These are phyloP conservation scores for Binderoboletus segoi DNA, from an alignment of 1,284 basidiomycete genomes.

Conservation along the genomic window DNA sequence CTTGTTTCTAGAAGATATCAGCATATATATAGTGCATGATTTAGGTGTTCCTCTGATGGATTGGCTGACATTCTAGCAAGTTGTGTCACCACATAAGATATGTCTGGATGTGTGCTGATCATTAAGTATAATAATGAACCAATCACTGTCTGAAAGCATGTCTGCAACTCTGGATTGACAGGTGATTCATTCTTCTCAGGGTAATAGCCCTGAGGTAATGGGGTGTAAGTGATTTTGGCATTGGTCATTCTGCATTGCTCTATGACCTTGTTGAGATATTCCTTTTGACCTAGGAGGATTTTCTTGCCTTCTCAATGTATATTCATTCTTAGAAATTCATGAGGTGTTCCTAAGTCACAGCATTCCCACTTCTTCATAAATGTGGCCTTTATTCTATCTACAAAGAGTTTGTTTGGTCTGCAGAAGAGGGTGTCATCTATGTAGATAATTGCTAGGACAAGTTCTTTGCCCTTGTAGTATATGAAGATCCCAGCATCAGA, in stretches of 20 bases:
- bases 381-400: background rate
- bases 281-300: background rate
- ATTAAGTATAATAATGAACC: slow-evolving; percentile 1
- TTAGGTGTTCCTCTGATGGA: background rate
- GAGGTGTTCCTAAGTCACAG: background rate
- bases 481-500: background rate
- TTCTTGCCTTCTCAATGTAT: background rate
- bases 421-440: background rate
- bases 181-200: background rate
- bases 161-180: background rate
- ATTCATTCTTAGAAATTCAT: background rate
- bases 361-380: background rate
- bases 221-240: background rate
- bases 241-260: background rate
- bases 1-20: slow-evolving; percentile 22
- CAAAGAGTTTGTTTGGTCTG: background rate
- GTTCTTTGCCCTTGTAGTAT: background rate
- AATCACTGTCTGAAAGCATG: background rate
- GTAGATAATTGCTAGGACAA: background rate
- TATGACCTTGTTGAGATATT: background rate
- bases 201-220: background rate
- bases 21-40: slow-evolving; percentile 21
- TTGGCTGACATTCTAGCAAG: background rate
- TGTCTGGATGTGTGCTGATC: background rate
- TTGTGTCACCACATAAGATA: background rate